Base-by-base conservation (phyloP, 352 stramenopile genomes). In the Thraustochytrium sp. region DNA sequence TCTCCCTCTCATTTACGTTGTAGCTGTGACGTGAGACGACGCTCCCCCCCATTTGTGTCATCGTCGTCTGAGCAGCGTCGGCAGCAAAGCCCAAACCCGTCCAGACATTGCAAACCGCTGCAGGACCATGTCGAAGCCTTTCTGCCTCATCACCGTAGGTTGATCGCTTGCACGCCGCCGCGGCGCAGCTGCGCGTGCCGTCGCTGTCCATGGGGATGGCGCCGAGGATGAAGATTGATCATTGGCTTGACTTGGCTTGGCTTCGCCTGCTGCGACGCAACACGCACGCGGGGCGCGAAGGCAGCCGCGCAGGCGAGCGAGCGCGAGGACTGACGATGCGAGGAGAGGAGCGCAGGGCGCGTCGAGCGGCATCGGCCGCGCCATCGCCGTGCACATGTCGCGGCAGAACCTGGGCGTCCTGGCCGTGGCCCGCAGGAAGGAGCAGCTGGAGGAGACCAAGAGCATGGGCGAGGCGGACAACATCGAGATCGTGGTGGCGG, bases 291-390 rank as follows among this genome's bases (percentile, higher is more conserved):
- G 5, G 42, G 16, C 42, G 16, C 5, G 42, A 5, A 49, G 16
- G 42, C 5, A 16, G 42, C 42, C n/a, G n/a, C n/a, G n/a, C n/a
- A n/a, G 54, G 34, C 56, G n/a, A 31, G 13, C 16, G 16, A 37
- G 13, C 56, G 16, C 56, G 4, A 68, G 38, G n/a, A 68, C 13
- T 5, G 16, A 68, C 26, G 23, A 49, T 16, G 42, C 42, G 13
- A 16, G 42, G 13, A 49, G 51, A 59, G 5, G 26, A 59, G 1
- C 1, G 13, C 37, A 75, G 62, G 68, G 68, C 51, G 75, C 75
- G 26, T 84, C 75, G n/a, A 84, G 75, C 49, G 75, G 75, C 55
- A 75, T 84, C 23, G 75, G 75, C 37, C 59, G 75, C 3, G 75
- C 75, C 11, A 53, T 84, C 34, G 75, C 75, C 26, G 38, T 84